A percentile compares a stretch with the other conserved stretches of the same genome.
Evolutionary conservation across 176 grass and related monocot species (phyloP).

Genomic region (Oropetium thomaeum): DNA sequence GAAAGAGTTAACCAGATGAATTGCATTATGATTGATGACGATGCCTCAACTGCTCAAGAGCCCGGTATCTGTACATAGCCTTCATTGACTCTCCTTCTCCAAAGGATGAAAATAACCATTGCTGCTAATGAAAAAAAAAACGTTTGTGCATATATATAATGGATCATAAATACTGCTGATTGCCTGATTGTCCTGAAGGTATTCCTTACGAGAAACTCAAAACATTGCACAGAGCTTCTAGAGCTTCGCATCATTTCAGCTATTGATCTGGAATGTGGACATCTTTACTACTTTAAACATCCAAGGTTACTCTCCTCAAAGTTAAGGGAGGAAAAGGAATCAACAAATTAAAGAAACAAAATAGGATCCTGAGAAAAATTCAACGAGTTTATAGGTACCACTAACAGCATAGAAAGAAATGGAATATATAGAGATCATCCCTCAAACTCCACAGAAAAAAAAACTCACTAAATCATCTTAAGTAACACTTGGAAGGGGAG

Average conservation of each 20-base stretch:
- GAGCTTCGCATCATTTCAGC: background rate
- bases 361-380: constrained; percentile 14
- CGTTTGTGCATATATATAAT: background rate
- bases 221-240: background rate
- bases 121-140: background rate
- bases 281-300: constrained; percentile 9
- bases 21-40: background rate
- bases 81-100: background rate
- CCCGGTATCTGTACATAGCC: background rate
- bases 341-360: background rate
- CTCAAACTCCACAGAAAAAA: constrained; percentile 2
- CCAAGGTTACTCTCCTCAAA: background rate
- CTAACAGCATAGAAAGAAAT: background rate
- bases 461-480: constrained; percentile 32
- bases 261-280: background rate
- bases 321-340: background rate
- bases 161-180: background rate
- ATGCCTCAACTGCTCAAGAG: background rate
- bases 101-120: background rate
- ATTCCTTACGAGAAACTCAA: background rate
- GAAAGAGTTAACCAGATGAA: background rate
- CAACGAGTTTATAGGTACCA: constrained; percentile 17
- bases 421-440: background rate
- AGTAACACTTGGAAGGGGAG: constrained; percentile 16
- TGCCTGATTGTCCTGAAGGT: background rate